These are phyloP conservation scores for Yamadazyma jaroonii DNA, from an alignment of 1,139 yeast species.

Conservation along the genomic window DNA sequence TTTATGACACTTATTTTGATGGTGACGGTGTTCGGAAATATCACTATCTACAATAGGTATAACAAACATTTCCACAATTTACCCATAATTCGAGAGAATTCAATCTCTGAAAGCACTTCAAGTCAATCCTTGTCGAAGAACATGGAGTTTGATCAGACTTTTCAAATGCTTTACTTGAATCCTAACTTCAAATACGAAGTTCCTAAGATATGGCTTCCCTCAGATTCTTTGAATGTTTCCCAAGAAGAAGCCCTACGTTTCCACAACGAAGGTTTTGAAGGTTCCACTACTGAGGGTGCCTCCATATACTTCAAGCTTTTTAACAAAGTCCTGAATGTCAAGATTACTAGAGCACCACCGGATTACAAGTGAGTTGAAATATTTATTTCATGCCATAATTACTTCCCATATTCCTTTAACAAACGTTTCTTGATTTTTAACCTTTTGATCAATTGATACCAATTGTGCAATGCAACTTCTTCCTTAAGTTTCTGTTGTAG, in stretches of 20 bases:
- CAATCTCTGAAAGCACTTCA: neutral
- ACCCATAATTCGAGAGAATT: conserved; percentile 25
- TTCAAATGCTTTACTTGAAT: conserved; percentile 25
- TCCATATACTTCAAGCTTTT: conserved; percentile 16
- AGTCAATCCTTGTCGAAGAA: conserved; percentile 1
- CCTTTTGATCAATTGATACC: conserved; percentile 22
- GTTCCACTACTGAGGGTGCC: conserved; percentile 31
- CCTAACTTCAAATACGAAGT: conserved; percentile 33
- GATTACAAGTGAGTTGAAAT: conserved; percentile 32
- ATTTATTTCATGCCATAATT: no score
- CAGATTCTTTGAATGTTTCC: conserved; percentile 21
- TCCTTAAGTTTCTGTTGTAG: neutral
- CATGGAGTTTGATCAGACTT: conserved; percentile 13
- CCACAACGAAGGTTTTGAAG: conserved; percentile 15
- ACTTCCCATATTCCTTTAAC: conserved; percentile 6
- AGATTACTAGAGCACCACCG: conserved; percentile 35
- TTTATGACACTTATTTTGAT: conserved; percentile 44
- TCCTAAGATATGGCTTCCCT: conserved; percentile 36
- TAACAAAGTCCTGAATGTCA: conserved; percentile 16
- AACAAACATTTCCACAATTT: conserved; percentile 24
- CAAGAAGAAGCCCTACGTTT: conserved; percentile 13
- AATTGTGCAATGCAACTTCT: conserved; percentile 13
- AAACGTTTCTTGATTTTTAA: conserved; percentile 23
- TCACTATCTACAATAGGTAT: conserved; percentile 29
- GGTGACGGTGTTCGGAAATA: conserved; percentile 32